Evolutionary conservation across 2,329 filamentous ascomycete genomes (phyloP).

Genomic region (Seiridium cupressi): DNA sequence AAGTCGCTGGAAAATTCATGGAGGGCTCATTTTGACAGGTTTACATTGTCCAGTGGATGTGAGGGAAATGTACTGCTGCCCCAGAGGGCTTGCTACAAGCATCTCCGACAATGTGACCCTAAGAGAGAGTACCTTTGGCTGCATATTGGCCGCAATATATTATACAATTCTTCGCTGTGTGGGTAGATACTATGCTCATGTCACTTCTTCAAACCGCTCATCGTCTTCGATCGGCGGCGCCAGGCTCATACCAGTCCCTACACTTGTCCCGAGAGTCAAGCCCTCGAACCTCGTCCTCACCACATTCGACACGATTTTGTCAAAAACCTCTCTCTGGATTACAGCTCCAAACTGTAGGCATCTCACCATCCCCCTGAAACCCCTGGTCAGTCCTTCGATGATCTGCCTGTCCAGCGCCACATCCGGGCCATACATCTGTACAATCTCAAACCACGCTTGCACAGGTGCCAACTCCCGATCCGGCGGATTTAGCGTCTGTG

Average conservation of each 20-base stretch:
- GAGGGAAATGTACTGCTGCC: no score
- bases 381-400: constrained; percentile 36
- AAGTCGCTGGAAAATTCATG: no score
- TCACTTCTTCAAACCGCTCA: neutral
- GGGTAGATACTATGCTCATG: neutral
- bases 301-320: constrained; percentile 41
- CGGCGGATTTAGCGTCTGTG: constrained; percentile 40
- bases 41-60: no score
- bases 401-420: constrained; percentile 32
- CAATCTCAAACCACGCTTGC: constrained; percentile 55
- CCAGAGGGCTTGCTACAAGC: no score
- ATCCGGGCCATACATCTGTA: constrained; percentile 35
- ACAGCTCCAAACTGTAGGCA: constrained; percentile 48
- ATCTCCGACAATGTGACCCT: no score
- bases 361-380: constrained; percentile 40
- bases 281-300: constrained; percentile 22
- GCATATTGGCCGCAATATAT: no score
- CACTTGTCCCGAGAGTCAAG: neutral
- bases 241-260: neutral
- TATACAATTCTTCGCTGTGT: no score
- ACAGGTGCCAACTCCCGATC: constrained; percentile 47
- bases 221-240: neutral
- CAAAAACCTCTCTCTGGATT: constrained; percentile 44
- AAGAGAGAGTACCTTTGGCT: no score
- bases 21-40: no score